Conservation (phyloP, 257 asterid species). For the Ballota nigra region DNA sequence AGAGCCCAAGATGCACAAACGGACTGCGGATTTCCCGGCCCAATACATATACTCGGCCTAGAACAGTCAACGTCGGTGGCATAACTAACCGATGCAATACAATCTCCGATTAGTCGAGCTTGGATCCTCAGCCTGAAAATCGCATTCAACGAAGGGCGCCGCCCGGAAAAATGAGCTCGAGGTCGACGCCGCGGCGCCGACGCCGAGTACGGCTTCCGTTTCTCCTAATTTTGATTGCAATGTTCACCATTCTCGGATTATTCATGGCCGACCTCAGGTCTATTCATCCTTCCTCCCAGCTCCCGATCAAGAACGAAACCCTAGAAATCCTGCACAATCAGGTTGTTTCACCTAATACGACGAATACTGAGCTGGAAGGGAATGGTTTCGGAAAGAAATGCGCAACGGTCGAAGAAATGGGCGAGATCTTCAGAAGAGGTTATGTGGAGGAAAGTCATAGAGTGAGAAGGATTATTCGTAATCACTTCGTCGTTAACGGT, state of each 20-base stretch:
- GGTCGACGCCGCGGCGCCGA: constrained; percentile 47
- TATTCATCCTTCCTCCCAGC: constrained; percentile 48
- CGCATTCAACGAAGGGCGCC: neutral
- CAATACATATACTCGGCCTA: neutral
- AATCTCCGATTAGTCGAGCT: constrained; percentile 6
- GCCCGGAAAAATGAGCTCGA: constrained; percentile 34
- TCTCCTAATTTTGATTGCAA: constrained; percentile 41
- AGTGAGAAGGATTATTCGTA: constrained; percentile 52
- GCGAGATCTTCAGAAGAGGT: constrained; percentile 59
- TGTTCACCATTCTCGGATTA: constrained; percentile 50
- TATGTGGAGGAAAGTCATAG: constrained; percentile 59
- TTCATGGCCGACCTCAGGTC: constrained; percentile 55
- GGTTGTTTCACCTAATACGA: constrained; percentile 24
- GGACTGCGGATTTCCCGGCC: constrained; percentile 6
- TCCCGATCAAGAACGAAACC: constrained; percentile 29
- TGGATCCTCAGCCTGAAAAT: constrained; percentile 8
- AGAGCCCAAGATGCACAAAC: neutral
- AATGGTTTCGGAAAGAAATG: constrained; percentile 41
- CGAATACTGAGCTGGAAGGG: neutral
- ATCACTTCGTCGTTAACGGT: constrained; percentile 75
- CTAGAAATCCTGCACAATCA: constrained; percentile 1
- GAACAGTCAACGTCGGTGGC: constrained; percentile 5
- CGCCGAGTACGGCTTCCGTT: constrained; percentile 36
- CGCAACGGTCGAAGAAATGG: constrained; percentile 96
- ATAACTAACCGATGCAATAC: neutral